phyloP scores from a whole-genome alignment of 805 yeast species.

The Martiniozyma abietophila region DNA sequence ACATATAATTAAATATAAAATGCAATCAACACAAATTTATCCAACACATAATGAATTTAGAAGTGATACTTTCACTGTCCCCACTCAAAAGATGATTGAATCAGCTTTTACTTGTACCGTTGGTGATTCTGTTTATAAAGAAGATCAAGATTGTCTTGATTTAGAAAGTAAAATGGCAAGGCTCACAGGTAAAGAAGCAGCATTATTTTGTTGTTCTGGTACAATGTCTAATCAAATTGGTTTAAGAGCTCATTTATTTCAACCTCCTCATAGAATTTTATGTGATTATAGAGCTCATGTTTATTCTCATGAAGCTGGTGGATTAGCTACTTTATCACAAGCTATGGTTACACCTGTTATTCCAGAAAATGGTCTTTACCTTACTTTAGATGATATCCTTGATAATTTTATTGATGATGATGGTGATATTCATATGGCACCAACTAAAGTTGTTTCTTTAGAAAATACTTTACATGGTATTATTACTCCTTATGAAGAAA shows the following conservation, averaged over 20 bases:
- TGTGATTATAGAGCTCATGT: constrained; percentile 87
- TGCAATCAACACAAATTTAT: constrained; percentile 1
- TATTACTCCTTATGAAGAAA: constrained; percentile 70
- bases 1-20: not conserved
- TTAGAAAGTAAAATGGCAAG: constrained; percentile 57
- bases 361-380: constrained; percentile 66
- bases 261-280: constrained; percentile 78
- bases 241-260: constrained; percentile 60
- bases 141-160: constrained; percentile 60
- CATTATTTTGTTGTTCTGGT: constrained; percentile 78
- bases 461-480: constrained; percentile 88
- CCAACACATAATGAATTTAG: constrained; percentile 40
- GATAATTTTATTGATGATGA: constrained; percentile 57
- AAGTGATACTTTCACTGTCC: constrained; percentile 88
- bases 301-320: constrained; percentile 81
- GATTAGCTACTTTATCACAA: constrained; percentile 79
- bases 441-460: constrained; percentile 73
- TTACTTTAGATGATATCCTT: constrained; percentile 73
- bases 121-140: constrained; percentile 88
- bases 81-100: constrained; percentile 62
- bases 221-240: constrained; percentile 88
- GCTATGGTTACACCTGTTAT: constrained; percentile 83
- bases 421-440: constrained; percentile 82
- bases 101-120: constrained; percentile 48
- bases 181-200: constrained; percentile 73